Evolutionary conservation across 75 land plant species (phyloP), one percentile per base, ranked within the genome.

Genomic region (Selaginella moellendorffii): DNA sequence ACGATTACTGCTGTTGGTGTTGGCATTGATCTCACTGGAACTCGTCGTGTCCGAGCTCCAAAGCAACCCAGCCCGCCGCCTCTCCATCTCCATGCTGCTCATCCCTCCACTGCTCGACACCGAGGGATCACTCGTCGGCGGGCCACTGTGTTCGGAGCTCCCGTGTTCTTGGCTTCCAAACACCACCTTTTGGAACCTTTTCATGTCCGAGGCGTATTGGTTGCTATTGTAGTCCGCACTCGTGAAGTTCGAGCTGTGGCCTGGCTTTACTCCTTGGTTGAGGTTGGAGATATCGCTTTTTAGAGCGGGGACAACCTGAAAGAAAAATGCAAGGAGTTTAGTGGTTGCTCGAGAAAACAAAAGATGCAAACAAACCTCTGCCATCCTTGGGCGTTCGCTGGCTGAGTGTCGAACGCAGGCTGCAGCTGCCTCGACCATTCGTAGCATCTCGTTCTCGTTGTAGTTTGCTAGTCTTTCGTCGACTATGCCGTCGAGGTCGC

Each of bases 381-480:
- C 86, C 93, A 90, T 90, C 54, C 75, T 77, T 17, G 93, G 88
- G 36, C 93, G 83, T 19, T 77, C 77, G 29, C 54, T 77, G 2
- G 88, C 88, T 28, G 86, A 90, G 67, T 87, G 93, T 54, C 97
- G 78, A 17, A 90, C 82, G 54, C 77, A 68, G 17, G 85, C 92
- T 29, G 83, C 83, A 42, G 97, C 95, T 72, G 82, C 86, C 25
- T 92, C 82, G 27, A 81, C 68, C 79, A 90, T 75, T 28, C 80
- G 68, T 24, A 84, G 69, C 85, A 87, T 77, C 69, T 90, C 97
- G 8, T 73, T 66, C 10, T 63, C 30, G 52, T 79, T 69, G 36
- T 56, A 87, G 36, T 77, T 65, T 17, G 46, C 31, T 69, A 90
- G 64, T 1, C 63, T 63, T 22, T 79, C 79, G 71, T 90, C 97